Evolutionary conservation across 805 yeast species (phyloP).

Genomic region (Pichia phayaonensis): DNA sequence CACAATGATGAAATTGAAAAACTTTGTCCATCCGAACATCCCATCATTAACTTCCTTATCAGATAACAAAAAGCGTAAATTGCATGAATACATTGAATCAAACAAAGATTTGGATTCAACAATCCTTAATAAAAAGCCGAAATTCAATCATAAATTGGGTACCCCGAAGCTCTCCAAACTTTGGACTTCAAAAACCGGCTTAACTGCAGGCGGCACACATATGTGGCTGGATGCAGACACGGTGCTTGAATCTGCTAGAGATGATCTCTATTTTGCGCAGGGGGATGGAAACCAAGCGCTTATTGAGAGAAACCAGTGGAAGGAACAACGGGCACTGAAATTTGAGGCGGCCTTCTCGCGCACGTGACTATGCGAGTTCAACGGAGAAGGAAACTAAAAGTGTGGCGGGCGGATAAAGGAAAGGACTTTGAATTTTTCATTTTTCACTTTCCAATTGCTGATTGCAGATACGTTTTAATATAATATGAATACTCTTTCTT

Average conservation of each 20-base stretch:
- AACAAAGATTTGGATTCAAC: neutral
- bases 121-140: constrained; percentile 14
- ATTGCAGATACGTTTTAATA: neutral
- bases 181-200: constrained; percentile 19
- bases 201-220: constrained; percentile 14
- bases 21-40: constrained; percentile 22
- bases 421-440: neutral
- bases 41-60: constrained; percentile 10
- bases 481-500: too few relatives aligned
- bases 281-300: constrained; percentile 11
- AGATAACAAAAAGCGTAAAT: constrained; percentile 18
- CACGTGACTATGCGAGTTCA: constrained; percentile 9
- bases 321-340: neutral
- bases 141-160: constrained; percentile 21
- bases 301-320: neutral
- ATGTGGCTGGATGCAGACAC: constrained; percentile 7
- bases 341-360: neutral
- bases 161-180: constrained; percentile 23
- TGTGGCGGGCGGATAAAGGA: neutral
- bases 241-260: constrained; percentile 20
- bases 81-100: constrained; percentile 16
- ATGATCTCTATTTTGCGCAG: constrained; percentile 23
- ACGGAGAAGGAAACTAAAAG: neutral
- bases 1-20: constrained; percentile 24
- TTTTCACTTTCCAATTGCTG: neutral